Percentiles rank a stretch among this genome's conserved stretches.
phyloP scores from a whole-genome alignment of 2,329 filamentous ascomycete genomes.

The Achaetomium macrosporum region DNA sequence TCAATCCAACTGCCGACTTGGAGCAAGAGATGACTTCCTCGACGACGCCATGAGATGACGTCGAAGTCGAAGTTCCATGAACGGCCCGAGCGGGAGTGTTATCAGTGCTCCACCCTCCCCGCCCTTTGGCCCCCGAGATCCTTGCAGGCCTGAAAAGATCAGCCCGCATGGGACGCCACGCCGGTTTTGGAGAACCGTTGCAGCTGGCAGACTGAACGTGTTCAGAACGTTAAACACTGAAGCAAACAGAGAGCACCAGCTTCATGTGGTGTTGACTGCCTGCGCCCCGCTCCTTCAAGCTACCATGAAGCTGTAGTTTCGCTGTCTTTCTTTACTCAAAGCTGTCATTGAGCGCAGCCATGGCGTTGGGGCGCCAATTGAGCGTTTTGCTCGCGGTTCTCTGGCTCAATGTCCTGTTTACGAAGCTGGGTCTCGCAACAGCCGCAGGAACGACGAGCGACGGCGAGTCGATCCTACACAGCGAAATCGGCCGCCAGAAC shows the following conservation, averaged over 20 bases:
- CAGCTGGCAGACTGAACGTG: slow-evolving; percentile 13
- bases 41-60: too few relatives aligned
- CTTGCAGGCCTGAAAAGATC: background rate
- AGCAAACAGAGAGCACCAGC: too few relatives aligned
- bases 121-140: background rate
- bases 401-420: slow-evolving; percentile 21
- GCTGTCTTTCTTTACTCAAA: background rate
- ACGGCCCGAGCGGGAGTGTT: too few relatives aligned
- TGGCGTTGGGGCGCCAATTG: slow-evolving; percentile 24
- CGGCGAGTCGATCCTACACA: slow-evolving; percentile 38
- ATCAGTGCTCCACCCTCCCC: background rate
- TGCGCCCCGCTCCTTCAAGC: background rate
- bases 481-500: slow-evolving; percentile 48
- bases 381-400: slow-evolving; percentile 25
- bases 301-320: slow-evolving; percentile 8
- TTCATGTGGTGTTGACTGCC: background rate
- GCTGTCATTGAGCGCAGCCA: slow-evolving; percentile 6
- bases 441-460: slow-evolving; percentile 6
- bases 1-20: too few relatives aligned
- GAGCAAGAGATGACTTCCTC: too few relatives aligned
- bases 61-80: background rate
- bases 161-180: slow-evolving; percentile 1
- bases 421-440: slow-evolving; percentile 2
- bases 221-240: slow-evolving; percentile 12
- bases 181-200: background rate